Evolutionary conservation across 345 rosid genomes (phyloP).

Genomic region (Jatropha curcas): DNA sequence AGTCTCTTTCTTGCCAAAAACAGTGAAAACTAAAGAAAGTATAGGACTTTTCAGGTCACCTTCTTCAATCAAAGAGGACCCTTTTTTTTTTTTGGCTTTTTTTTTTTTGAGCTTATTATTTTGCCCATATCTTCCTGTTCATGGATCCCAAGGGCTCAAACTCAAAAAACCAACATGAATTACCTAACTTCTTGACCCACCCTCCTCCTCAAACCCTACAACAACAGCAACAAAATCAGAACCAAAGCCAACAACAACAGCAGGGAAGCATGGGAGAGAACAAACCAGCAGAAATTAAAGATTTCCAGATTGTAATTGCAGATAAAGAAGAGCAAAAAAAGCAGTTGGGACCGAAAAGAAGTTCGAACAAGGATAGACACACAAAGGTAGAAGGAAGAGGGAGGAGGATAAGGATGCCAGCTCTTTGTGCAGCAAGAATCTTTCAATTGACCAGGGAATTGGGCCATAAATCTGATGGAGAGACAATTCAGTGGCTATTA

Average conservation of each 20-base stretch:
- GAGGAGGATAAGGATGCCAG: constrained; percentile 96
- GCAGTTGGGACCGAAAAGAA: constrained; percentile 76
- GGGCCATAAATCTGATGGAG: constrained; percentile 98
- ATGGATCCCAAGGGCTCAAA: constrained; percentile 71
- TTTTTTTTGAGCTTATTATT: constrained; percentile 8
- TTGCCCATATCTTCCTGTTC: constrained; percentile 21
- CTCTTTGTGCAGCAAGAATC: constrained; percentile 94
- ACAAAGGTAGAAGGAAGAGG: constrained; percentile 97
- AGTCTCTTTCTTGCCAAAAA: constrained; percentile 42
- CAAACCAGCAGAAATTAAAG: constrained; percentile 66
- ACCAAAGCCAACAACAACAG: constrained; percentile 24
- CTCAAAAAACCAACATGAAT: constrained; percentile 43
- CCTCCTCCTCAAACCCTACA: constrained; percentile 25
- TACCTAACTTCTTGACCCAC: constrained; percentile 63
- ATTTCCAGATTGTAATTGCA: constrained; percentile 68
- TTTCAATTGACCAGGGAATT: constrained; percentile 94
- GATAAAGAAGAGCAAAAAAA: constrained; percentile 65
- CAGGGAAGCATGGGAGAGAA: constrained; percentile 40
- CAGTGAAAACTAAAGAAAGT: constrained; percentile 59
- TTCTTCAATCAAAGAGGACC: constrained; percentile 45
- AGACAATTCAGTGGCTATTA: constrained; percentile 92
- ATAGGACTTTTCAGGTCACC: constrained; percentile 54
- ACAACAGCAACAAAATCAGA: constrained; percentile 28
- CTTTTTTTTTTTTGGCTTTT: background rate
- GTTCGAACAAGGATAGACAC: constrained; percentile 93